Evolutionary conservation across 345 rosid species (phyloP).

Genomic region (Raphanus raphanistrum): DNA sequence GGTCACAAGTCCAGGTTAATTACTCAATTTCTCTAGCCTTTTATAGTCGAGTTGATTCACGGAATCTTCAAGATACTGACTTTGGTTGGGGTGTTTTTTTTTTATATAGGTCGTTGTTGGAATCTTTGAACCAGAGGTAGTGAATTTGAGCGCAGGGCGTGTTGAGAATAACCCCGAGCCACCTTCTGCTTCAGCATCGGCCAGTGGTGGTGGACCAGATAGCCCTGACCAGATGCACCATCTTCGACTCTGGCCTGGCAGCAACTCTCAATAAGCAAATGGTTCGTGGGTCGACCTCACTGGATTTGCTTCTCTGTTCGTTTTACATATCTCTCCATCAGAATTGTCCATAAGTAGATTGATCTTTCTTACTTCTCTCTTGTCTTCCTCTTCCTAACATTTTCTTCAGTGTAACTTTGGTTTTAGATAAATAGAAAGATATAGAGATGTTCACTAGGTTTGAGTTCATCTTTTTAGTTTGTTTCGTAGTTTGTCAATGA

Average conservation of each 20-base stretch:
- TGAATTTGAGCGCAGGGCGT: slow-evolving; percentile 30
- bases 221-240: slow-evolving; percentile 24
- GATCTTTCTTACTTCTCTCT: slow-evolving; percentile 29
- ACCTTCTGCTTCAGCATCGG: slow-evolving; percentile 41
- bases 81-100: neutral
- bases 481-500: slow-evolving; percentile 5
- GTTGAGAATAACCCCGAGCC: slow-evolving; percentile 47
- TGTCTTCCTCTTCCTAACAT: neutral
- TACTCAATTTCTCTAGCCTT: neutral
- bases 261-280: slow-evolving; percentile 25
- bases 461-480: slow-evolving; percentile 6
- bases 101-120: slow-evolving; percentile 70
- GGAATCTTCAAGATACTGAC: neutral
- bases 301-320: slow-evolving; percentile 26
- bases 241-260: slow-evolving; percentile 28
- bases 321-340: neutral
- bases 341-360: slow-evolving; percentile 32
- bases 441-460: slow-evolving; percentile 29
- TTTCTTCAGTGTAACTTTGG: slow-evolving; percentile 22
- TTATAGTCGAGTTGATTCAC: neutral
- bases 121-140: slow-evolving; percentile 71
- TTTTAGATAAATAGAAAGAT: slow-evolving; percentile 30
- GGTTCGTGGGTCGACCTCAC: neutral
- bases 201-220: slow-evolving; percentile 34
- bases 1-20: slow-evolving; percentile 80